Conservation (phyloP, 331 rosid genomes). For the Malus hybrid region DNA sequence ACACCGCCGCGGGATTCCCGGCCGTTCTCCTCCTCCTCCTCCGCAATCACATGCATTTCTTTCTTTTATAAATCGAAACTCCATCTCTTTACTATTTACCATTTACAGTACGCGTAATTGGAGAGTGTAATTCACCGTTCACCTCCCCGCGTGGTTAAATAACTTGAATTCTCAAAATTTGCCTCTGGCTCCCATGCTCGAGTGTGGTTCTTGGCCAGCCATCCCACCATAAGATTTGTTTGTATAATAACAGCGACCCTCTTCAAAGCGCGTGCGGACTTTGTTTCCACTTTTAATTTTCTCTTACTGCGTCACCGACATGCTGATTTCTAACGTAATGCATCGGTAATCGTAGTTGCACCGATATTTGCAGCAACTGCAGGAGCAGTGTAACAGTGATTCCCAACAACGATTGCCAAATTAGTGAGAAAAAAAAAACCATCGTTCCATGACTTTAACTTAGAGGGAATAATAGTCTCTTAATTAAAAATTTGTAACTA, state of each 20-base stretch:
- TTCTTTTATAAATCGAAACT: background rate
- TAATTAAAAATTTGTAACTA: no score
- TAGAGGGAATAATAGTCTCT: no score
- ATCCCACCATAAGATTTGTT: background rate
- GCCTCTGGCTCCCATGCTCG: background rate
- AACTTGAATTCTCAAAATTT: background rate
- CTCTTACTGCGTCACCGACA: slow-evolving; percentile 32
- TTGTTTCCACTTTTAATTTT: background rate
- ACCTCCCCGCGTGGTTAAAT: background rate
- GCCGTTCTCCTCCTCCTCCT: slow-evolving; percentile 15
- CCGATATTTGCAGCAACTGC: background rate
- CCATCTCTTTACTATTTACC: background rate
- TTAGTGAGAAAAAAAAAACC: background rate
- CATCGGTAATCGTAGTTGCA: background rate
- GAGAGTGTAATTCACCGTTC: background rate
- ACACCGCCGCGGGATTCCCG: slow-evolving; percentile 48
- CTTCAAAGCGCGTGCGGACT: background rate
- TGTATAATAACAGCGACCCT: background rate
- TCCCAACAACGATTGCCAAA: background rate
- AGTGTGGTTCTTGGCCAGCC: background rate
- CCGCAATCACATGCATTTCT: background rate
- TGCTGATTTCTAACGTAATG: slow-evolving; percentile 12
- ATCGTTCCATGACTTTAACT: no score
- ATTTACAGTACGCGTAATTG: background rate
- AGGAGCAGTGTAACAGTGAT: background rate